Evolutionary conservation across 352 stramenopile genomes (phyloP), one percentile per base, ranked within the genome.

Genomic region (Globisporangium solare): DNA sequence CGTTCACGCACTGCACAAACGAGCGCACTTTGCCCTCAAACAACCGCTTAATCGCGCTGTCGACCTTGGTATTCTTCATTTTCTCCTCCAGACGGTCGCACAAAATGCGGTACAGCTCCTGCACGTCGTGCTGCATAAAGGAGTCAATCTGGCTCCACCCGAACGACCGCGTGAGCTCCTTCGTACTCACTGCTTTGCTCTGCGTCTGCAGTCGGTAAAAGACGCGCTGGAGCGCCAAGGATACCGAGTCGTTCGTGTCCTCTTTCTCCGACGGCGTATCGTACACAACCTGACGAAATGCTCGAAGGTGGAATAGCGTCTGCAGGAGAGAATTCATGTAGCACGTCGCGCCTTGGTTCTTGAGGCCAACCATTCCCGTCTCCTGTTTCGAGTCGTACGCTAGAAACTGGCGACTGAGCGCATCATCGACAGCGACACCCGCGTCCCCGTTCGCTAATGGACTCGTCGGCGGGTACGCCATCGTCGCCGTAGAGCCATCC

Each of bases 281-380:
- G 51, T 95, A 95, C 47, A 95, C 86, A 15, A 86, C 84, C 10
- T 88, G 78, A 21, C 91, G 70, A 49, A 98, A 95, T 24, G 82
- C 85, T 27, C 75, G 68, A 56, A 97, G 67, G 54, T 96, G 85
- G 62, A 94, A 98, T 18, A 98, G 70, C 50, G 86, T 96, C 70
- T 98, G 90, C 22, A 98, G 76, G 17, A 98, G 65, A 24, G 89
- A 97, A 65, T 98, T 98, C 73, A 98, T 78, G 67, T 98, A 98
- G 68, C 92, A 98, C 12, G 90, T 98, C 13, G 89, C 89, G 14
- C 88, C 91, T 60, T 95, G 86, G 52, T 95, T 95, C 67, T 95
- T 95, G 6, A 95, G 58, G 0, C 86, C 86, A 15, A 95, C 84
- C 83, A 95, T 94, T 7, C 82, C 82, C 0, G 83, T 95, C 54